A percentile compares a stretch with the other conserved stretches of the same genome.
phyloP scores from a whole-genome alignment of 1,139 yeast species.

The Blastobotrys capitulatus region DNA sequence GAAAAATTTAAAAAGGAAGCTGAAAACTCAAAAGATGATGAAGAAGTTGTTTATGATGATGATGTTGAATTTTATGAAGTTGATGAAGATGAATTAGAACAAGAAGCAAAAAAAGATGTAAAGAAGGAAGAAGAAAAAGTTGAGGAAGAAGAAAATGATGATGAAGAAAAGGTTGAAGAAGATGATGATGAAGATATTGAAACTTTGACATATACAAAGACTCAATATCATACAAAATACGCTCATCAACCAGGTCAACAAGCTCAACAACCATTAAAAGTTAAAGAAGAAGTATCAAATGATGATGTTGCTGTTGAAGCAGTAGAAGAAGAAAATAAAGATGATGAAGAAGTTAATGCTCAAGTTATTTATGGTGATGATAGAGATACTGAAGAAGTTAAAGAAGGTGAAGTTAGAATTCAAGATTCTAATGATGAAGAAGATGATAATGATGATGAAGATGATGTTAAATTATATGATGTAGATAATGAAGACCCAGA shows the following conservation, averaged over 20 bases:
- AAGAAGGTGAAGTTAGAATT: slow-evolving; percentile 3
- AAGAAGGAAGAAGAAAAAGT: slow-evolving; percentile 8
- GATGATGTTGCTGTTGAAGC: not conserved
- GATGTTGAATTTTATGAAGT: slow-evolving; percentile 12
- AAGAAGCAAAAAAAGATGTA: not conserved
- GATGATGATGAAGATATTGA: not conserved
- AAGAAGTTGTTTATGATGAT: slow-evolving; percentile 4
- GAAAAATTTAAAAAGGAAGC: slow-evolving; percentile 24
- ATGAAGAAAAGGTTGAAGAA: not conserved
- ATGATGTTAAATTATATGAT: not conserved
- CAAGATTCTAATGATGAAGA: not conserved
- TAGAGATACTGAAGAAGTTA: slow-evolving; percentile 4
- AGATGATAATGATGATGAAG: not conserved
- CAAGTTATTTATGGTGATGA: not conserved
- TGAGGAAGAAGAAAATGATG: not conserved
- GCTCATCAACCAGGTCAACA: not conserved
- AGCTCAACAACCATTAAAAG: not conserved
- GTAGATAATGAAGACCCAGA: slow-evolving; percentile 5
- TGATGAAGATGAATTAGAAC: not conserved
- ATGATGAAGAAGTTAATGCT: not conserved
- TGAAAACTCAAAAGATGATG: slow-evolving; percentile 2
- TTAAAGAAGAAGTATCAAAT: not conserved
- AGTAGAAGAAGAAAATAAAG: not conserved
- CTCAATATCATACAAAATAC: slow-evolving; percentile 1
- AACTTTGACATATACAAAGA: slow-evolving; percentile 1